phyloP scores from a whole-genome alignment of 306 rosid genomes.

The Psophocarpus tetragonolobus region DNA sequence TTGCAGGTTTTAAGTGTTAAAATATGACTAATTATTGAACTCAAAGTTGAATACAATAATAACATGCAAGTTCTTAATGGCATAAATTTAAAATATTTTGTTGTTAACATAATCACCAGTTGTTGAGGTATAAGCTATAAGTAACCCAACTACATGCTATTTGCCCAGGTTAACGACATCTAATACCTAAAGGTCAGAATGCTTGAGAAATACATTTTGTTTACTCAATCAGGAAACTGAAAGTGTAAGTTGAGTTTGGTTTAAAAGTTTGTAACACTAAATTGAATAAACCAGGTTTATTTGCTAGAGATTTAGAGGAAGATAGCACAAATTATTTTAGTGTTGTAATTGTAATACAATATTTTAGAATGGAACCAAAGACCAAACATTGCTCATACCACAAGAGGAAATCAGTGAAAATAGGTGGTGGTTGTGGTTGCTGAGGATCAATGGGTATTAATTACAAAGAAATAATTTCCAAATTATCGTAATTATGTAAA shows the following conservation, averaged over 20 bases:
- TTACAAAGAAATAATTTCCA: not conserved
- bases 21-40: not conserved
- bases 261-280: not conserved
- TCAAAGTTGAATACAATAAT: not conserved
- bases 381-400: not conserved
- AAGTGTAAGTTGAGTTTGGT: not conserved
- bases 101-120: not conserved
- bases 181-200: not conserved
- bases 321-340: not conserved
- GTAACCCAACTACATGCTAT: not conserved
- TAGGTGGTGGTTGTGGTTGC: not conserved
- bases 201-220: not conserved
- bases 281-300: not conserved
- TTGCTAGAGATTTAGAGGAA: not conserved
- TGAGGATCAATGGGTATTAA: not conserved
- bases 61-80: not conserved
- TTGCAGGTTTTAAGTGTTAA: not conserved
- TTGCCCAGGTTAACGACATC: not conserved
- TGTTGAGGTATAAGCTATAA: not conserved
- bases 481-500: not conserved
- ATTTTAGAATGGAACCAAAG: not conserved
- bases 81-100: not conserved
- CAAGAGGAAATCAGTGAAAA: too few species aligned
- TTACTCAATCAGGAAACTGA: not conserved
- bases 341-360: not conserved